Evolutionary conservation across 2,329 filamentous ascomycete species (phyloP).

Genomic region (Colletotrichum limetticola): DNA sequence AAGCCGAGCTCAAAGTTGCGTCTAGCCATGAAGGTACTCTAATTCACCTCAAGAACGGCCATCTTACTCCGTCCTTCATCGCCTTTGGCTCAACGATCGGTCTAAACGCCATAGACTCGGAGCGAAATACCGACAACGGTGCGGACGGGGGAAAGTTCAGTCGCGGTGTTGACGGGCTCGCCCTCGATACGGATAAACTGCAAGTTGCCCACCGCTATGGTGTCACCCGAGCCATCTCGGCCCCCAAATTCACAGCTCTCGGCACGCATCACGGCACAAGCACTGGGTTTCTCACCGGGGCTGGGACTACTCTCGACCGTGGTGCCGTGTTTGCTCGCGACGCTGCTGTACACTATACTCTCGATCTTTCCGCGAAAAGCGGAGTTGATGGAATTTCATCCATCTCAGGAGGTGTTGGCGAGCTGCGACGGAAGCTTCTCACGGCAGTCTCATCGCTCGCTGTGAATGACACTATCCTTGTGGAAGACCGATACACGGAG

Average conservation of each 20-base stretch:
- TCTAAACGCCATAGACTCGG: slow-evolving; percentile 71
- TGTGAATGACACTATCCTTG: slow-evolving; percentile 44
- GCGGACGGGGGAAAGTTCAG: slow-evolving; percentile 59
- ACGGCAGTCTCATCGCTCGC: slow-evolving; percentile 54
- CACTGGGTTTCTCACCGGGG: slow-evolving; percentile 66
- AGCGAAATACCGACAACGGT: slow-evolving; percentile 65
- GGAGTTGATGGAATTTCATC: slow-evolving; percentile 51
- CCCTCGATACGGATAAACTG: slow-evolving; percentile 67
- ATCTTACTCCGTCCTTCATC: slow-evolving; percentile 68
- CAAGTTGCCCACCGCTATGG: slow-evolving; percentile 63
- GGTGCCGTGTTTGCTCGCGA: slow-evolving; percentile 65
- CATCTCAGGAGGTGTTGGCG: slow-evolving; percentile 63
- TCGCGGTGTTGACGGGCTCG: slow-evolving; percentile 67
- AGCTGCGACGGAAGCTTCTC: slow-evolving; percentile 64
- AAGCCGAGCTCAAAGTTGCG: slow-evolving; percentile 52
- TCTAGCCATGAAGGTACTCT: slow-evolving; percentile 44
- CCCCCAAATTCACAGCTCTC: slow-evolving; percentile 56
- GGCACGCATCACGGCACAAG: slow-evolving; percentile 66
- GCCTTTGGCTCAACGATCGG: slow-evolving; percentile 70
- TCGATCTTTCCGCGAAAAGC: slow-evolving; percentile 59
- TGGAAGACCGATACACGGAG: slow-evolving; percentile 59
- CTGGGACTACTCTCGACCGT: slow-evolving; percentile 55
- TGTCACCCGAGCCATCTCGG: slow-evolving; percentile 68
- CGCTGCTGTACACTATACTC: slow-evolving; percentile 67
- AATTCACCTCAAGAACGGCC: slow-evolving; percentile 65